Evolutionary conservation across 148 eudicot genomes (phyloP), one percentile per base, ranked within the genome.

Genomic region (Vaccinium corymbosum): DNA sequence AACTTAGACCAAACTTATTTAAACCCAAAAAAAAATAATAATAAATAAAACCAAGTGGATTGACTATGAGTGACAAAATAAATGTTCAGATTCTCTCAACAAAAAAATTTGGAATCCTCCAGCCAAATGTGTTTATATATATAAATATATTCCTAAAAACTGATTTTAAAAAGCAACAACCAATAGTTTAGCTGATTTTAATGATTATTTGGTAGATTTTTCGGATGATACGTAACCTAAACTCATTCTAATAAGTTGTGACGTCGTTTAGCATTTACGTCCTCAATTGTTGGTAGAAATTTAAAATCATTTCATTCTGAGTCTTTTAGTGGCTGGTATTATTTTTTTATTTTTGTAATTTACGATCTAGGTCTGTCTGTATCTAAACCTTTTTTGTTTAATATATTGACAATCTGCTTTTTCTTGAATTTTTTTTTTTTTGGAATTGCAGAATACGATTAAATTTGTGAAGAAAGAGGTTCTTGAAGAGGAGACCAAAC

Each of bases 401-500:
- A 22, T n/a, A 64, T 64, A 22, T 22, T 64, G 29, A 64, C 70
- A 14, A 9, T 10, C 14, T 9, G 4, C 0, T 22, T 64, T 22
- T 64, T 3, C 22, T 64, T 1, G 14, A 0, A 2, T 7, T 6
- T 3, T 3, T 3, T 42, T 42, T 42, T 42, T 42, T 42, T 42
- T n/a, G 9, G 32, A 27, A 68, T 35, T 87, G 88, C 92, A 94
- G 98, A 89, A 94, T 74, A 89, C 94, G 14, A 88, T 95, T 16
- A 92, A 93, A 84, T 95, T 93, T 85, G 96, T 95, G 46, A 92
- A 91, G 84, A 89, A 94, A 79, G 97, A 94, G 79, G 90, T 90
- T 49, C 89, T 87, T 81, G 98, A 95, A 84, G 98, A 93, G 80
- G 98, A 94, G 83, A 92, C 94, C 42, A 87, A 89, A 62, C 62